phyloP scores from a whole-genome alignment of 2,329 filamentous ascomycete genomes.

The Pezicula neosporulosa region DNA sequence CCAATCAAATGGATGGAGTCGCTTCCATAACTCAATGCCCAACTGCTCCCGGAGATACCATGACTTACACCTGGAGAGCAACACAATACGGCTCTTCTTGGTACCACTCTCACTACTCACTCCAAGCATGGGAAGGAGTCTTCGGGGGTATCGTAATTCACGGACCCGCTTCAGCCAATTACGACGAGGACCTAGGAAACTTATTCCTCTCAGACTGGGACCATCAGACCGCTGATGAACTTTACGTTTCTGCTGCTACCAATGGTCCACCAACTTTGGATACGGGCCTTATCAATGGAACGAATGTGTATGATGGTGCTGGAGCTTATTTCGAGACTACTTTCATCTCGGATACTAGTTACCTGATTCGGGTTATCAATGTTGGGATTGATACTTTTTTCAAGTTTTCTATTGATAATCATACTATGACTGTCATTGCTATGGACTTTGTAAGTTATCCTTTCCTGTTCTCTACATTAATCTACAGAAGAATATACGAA shows the following conservation, averaged over 20 bases:
- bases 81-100: slow-evolving; percentile 42
- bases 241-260: slow-evolving; percentile 14
- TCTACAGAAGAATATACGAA: too few relatives aligned
- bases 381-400: slow-evolving; percentile 37
- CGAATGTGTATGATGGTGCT: slow-evolving; percentile 10
- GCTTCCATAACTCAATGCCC: slow-evolving; percentile 58
- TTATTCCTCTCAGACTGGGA: slow-evolving; percentile 33
- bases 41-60: slow-evolving; percentile 41
- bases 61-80: slow-evolving; percentile 16
- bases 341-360: slow-evolving; percentile 35
- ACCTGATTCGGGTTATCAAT: slow-evolving; percentile 44
- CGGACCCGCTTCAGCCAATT: slow-evolving; percentile 53
- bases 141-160: slow-evolving; percentile 58
- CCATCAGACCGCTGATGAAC: slow-evolving; percentile 19
- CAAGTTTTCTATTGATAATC: slow-evolving; percentile 42
- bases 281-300: slow-evolving; percentile 25
- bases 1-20: slow-evolving; percentile 38
- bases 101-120: slow-evolving; percentile 57
- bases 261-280: slow-evolving; percentile 24
- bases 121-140: slow-evolving; percentile 50
- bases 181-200: slow-evolving; percentile 58
- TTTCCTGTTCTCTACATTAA: too few relatives aligned
- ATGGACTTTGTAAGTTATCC: slow-evolving; percentile 40
- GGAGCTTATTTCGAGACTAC: slow-evolving; percentile 26
- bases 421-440: slow-evolving; percentile 57